Conservation (phyloP, 2,329 filamentous ascomycete species). For the Hymenoscyphus fraxineus region DNA sequence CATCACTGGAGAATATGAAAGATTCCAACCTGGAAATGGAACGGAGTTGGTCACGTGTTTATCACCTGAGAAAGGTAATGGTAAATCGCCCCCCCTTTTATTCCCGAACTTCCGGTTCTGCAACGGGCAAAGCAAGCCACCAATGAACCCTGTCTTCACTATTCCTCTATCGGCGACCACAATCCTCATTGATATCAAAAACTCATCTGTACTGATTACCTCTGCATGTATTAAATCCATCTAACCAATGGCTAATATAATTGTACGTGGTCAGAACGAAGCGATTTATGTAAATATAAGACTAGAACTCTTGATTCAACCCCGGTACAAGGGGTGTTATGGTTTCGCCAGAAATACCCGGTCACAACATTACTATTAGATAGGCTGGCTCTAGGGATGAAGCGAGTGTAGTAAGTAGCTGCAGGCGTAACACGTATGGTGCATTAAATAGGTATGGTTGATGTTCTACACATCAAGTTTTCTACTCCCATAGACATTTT, state of each 20-base stretch:
- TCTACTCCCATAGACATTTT: no score
- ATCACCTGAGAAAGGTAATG: not conserved
- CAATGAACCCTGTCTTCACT: not conserved
- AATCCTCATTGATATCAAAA: no score
- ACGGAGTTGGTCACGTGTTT: not conserved
- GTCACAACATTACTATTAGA: not conserved
- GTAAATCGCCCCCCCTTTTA: not conserved
- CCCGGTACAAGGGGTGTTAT: not conserved
- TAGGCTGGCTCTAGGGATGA: not conserved
- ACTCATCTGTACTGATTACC: no score
- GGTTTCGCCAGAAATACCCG: not conserved
- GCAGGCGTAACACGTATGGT: not conserved
- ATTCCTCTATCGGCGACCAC: not conserved
- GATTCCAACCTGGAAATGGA: no score
- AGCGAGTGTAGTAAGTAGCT: no score
- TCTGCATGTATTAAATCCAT: not conserved
- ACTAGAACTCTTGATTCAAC: not conserved
- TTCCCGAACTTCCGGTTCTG: not conserved
- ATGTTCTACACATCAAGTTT: no score
- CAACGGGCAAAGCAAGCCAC: not conserved
- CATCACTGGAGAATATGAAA: no score
- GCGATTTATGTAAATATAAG: not conserved
- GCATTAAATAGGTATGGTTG: not conserved
- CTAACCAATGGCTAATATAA: not conserved
- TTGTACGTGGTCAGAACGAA: not conserved